Base-by-base conservation (phyloP, 2,329 filamentous ascomycete genomes). In the Sarocladium brachiariae region DNA sequence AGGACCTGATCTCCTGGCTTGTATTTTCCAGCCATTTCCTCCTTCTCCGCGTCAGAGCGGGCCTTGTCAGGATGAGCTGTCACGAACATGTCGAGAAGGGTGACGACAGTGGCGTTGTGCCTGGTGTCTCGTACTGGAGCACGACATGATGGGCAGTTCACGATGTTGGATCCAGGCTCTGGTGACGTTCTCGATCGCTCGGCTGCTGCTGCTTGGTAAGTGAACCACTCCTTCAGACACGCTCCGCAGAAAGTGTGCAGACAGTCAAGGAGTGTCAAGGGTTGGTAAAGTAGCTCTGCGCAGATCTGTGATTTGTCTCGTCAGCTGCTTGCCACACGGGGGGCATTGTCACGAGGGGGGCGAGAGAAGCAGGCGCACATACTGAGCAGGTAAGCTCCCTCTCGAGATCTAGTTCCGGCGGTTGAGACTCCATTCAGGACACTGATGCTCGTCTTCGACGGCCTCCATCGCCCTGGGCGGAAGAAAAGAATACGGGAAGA, bases 151-250 rank as follows among this genome's bases (percentile, higher is more conserved):
- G 93, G 93, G 70, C 93, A 99, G 41, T 90, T 96, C 66, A 89
- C 95, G 62, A 78, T 63, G 55, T 69, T 59, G 60, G 73, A 54
- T 59, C 76, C 61, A 57, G 75, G 62, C 50, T 72, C 58, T 55
- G 80, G 74, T 37, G 74, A 70, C 10, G 69, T 69, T 11, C 75
- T 76, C 2, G 70, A 69, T 52, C 67, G 70, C 55, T 77, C 78
- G 38, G 77, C 78, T 13, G 75, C 74, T 25, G 76, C 73, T 33
- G 84, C 83, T 66, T 96, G 89, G 68, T 83, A 93, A 55, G 76
- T 73, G 65, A 97, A 99, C 93, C 93, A 99, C 72, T 95, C 89
- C 67, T 95, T 96, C 53, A 97, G 69, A 64, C 93, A 99, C 34
- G 88, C 87, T 56, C 91, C 93, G 73, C 93, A 99, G 69, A 95